Base-by-base conservation (phyloP, 2,329 filamentous ascomycete genomes). In the Botrytis galanthina region DNA sequence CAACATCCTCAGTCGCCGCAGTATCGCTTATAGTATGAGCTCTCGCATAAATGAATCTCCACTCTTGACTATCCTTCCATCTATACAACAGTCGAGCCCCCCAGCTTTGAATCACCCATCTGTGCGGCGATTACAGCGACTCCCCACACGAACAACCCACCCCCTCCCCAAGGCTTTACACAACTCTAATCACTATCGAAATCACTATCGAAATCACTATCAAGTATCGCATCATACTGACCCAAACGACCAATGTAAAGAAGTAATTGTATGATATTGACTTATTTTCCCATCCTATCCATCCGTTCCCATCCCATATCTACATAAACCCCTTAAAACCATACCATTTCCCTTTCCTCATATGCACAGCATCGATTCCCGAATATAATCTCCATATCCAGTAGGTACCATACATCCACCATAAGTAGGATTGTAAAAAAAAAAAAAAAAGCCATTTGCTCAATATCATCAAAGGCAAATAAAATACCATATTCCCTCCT, bases 301-400 rank as follows among this genome's bases (percentile, higher is more conserved):
- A 68, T 29, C 64, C 16, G 6, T 57, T 68, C 35, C 64, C 48
- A 20, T 68, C 35, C 64, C 35, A 5, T 68, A 68, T 57, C 48
- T 68, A 68, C 64, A 68, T 32, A 57, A 32, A 4, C 35, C 26
- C 48, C 35, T 18, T 7, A 32, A 54, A n/a, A 16, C n/a, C 32
- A 51, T 51, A 20, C 37, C 29, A 61, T 70, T 54, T 51, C 39
- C 37, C 32, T 35, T 46, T 16, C 26, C 22, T 44, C n/a, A 59
- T 37, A 70, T 70, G n/a, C 67, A 61, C 67, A 70, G 67, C 12
- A 57, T 61, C 37, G 18, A 39, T 26, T 51, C 32, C 64, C 64
- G 64, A 67, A 67, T 68, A 68, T 57, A 35, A 68, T 42, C 57
- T 42, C 32, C 64, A 39, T 39, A 67, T 54, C 64, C 64, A 68